Base-by-base conservation (phyloP, 495 filamentous ascomycete species). In the Lichenothelia convexa region DNA sequence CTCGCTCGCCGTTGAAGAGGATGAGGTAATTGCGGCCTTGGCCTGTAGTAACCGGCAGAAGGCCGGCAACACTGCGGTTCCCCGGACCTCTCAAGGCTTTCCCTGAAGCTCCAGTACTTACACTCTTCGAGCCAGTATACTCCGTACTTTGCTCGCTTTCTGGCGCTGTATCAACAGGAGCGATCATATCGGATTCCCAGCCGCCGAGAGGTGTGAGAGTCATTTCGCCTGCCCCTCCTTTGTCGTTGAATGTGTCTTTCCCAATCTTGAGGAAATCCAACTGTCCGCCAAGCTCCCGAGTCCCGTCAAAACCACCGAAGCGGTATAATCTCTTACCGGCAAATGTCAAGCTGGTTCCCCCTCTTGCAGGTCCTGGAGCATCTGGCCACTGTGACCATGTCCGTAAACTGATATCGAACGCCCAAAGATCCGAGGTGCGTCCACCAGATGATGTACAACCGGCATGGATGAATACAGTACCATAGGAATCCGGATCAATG, bases 1-100 rank as follows among this genome's bases (percentile, higher is more conserved):
- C 38, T 5, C 32, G 18, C 20, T 41, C 35, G 13, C 55, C 55
- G 18, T 45, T 46, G 15, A 56, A 18, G 0, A 47, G 38, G 9
- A 55, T 39, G 13, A 58, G 45, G 34, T 55, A 58, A 12, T 47
- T 36, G 15, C 53, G 33, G 1, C 55, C 55, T 32, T 57, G 54
- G 18, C 55, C 55, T 2, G 51, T 54, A 11, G 53, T 50, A 1
- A 56, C 48, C 16, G 30, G 29, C 0, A 43, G 22, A 20, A 56
- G 27, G 2, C 40, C 41, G 0, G 53, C 48, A 17, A 34, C 44
- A 16, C 36, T 35, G 8, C 53, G 42, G 9, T 36, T 18, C 11
- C 24, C 35, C 5, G 43, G 43, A 34, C 16, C 40, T 23, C 33
- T 9, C 22, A 32, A 23, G 19, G 29, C 18, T n/a, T n/a, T n/a